These are phyloP conservation scores for Ammopiptanthus mongolicus DNA, from an alignment of 306 rosid genomes.

Conservation along the genomic window DNA sequence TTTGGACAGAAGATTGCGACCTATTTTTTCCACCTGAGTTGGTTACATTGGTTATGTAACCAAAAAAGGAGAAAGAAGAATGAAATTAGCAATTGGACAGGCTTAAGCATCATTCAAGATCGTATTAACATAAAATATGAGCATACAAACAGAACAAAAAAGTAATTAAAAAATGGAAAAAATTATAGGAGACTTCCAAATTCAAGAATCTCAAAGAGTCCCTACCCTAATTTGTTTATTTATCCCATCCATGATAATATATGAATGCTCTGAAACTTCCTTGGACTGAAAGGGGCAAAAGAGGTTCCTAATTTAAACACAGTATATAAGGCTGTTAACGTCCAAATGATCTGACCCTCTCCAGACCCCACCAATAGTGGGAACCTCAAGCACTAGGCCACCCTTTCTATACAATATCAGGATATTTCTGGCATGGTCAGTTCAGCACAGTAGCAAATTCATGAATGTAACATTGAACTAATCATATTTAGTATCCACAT, in stretches of 20 bases:
- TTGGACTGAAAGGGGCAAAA: neutral
- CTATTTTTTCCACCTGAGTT: neutral
- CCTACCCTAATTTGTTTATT: too few species aligned
- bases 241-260: too few species aligned
- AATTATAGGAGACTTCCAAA: neutral
- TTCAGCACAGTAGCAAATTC: neutral
- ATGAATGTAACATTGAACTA: neutral
- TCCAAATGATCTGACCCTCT: neutral
- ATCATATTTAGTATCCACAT: neutral
- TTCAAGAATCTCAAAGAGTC: too few species aligned
- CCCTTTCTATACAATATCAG: neutral
- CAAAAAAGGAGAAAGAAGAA: neutral
- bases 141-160: neutral
- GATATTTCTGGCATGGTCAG: neutral
- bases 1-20: neutral
- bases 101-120: neutral
- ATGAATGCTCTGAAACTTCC: neutral
- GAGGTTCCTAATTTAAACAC: neutral
- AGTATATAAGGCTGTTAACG: neutral
- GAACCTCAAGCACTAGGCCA: neutral
- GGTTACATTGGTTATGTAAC: neutral
- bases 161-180: neutral
- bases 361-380: neutral
- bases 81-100: neutral
- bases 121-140: neutral